Conservation (phyloP, 1,139 yeast genomes). For the Candida sp. region DNA sequence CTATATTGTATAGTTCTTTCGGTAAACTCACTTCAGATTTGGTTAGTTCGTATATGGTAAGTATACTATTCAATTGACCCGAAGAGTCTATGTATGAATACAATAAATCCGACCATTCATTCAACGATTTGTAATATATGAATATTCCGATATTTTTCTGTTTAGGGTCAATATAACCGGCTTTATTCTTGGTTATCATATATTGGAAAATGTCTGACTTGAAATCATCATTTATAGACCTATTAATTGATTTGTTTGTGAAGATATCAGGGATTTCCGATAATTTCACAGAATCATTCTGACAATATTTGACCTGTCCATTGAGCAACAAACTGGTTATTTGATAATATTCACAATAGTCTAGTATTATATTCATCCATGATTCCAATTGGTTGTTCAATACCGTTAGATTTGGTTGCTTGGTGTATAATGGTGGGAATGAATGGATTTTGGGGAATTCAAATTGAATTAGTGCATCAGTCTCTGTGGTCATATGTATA, state of each 20-base stretch:
- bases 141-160: constrained; percentile 44
- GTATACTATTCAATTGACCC: constrained; percentile 74
- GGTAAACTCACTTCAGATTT: constrained; percentile 58
- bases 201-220: constrained; percentile 52
- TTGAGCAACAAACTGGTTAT: constrained; percentile 36
- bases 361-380: constrained; percentile 41
- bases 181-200: constrained; percentile 53
- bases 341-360: constrained; percentile 56
- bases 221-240: constrained; percentile 55
- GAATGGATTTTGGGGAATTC: constrained; percentile 71
- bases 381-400: constrained; percentile 66
- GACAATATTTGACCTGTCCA: constrained; percentile 26
- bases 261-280: constrained; percentile 36
- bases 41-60: constrained; percentile 79
- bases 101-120: constrained; percentile 70
- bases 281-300: constrained; percentile 17
- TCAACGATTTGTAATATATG: constrained; percentile 68
- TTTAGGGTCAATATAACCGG: constrained; percentile 47
- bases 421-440: constrained; percentile 91
- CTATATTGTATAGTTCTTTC: constrained; percentile 62
- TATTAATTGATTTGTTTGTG: constrained; percentile 45
- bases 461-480: constrained; percentile 10
- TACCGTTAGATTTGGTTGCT: constrained; percentile 81
- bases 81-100: constrained; percentile 53
- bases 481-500: not conserved